A percentile compares a stretch with the other conserved stretches of the same genome.
These are phyloP conservation scores for Crithidia bombi DNA, from an alignment of 208 protist genomes.

Conservation along the genomic window DNA sequence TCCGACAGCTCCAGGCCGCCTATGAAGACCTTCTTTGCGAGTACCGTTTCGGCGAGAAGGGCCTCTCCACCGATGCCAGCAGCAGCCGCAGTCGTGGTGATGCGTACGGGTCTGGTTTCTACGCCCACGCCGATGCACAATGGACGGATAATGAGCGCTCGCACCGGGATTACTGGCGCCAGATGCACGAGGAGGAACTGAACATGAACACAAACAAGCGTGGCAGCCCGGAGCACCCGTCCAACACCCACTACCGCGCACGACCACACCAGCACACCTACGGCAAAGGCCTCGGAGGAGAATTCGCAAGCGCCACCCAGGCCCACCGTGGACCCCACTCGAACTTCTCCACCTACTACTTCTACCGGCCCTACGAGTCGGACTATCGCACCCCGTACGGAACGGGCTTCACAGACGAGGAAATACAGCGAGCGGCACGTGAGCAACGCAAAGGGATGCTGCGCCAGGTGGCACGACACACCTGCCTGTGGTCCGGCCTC, in stretches of 20 bases:
- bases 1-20: slow-evolving; percentile 54
- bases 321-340: slow-evolving; percentile 10
- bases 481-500: slow-evolving; percentile 42
- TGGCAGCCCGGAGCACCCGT: slow-evolving; percentile 21
- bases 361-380: slow-evolving; percentile 59
- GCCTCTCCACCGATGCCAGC: not conserved
- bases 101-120: slow-evolving; percentile 18
- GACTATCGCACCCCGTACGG: slow-evolving; percentile 45
- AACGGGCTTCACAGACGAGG: slow-evolving; percentile 49
- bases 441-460: slow-evolving; percentile 19
- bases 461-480: slow-evolving; percentile 33
- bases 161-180: slow-evolving; percentile 23
- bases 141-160: slow-evolving; percentile 10
- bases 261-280: slow-evolving; percentile 20
- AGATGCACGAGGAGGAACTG: slow-evolving; percentile 23
- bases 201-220: slow-evolving; percentile 28
- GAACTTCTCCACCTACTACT: slow-evolving; percentile 60
- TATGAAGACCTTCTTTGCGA: slow-evolving; percentile 53
- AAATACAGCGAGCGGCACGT: slow-evolving; percentile 36
- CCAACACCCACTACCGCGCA: slow-evolving; percentile 24
- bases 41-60: slow-evolving; percentile 3
- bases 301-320: slow-evolving; percentile 16
- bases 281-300: slow-evolving; percentile 31
- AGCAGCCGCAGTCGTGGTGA: not conserved
- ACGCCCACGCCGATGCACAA: slow-evolving; percentile 28